Evolutionary conservation across 2,329 filamentous ascomycete genomes (phyloP).

Genomic region (Pseudopithomyces maydicus): DNA sequence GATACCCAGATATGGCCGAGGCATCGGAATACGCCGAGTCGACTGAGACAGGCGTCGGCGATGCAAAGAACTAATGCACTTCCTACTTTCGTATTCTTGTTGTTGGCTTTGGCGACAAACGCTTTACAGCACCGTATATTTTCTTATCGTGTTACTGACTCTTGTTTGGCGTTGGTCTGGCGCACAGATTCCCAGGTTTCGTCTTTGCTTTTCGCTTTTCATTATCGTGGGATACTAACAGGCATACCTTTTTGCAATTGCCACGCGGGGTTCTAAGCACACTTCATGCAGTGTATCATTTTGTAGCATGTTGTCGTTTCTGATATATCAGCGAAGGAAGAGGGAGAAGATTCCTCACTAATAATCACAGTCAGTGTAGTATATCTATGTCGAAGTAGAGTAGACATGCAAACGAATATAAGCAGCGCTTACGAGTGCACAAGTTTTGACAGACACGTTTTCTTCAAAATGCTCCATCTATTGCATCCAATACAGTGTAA

Average conservation of each 20-base stretch:
- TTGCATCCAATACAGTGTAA: conserved; percentile 4
- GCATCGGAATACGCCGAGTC: conserved; percentile 16
- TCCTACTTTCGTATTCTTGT: background rate
- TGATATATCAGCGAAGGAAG: background rate
- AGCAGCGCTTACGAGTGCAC: background rate
- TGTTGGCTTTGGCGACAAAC: background rate
- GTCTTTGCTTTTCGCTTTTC: background rate
- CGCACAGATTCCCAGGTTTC: background rate
- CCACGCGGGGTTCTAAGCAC: background rate
- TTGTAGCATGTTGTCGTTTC: conserved; percentile 6
- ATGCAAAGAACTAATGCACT: conserved; percentile 14
- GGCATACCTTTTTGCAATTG: no score
- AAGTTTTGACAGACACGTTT: background rate
- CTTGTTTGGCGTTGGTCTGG: conserved; percentile 1
- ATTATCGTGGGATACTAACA: no score
- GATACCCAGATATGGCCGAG: conserved; percentile 17
- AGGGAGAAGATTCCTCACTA: conserved; percentile 3
- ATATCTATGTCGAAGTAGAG: conserved; percentile 7
- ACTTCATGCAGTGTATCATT: conserved; percentile 14
- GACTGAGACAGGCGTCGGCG: conserved; percentile 24
- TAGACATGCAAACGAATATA: background rate
- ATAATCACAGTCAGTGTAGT: conserved; percentile 8
- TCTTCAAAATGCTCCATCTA: background rate
- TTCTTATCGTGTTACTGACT: background rate
- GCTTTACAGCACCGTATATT: background rate